Conservation (phyloP, 352 stramenopile species). For the Pythium brachiatum region DNA sequence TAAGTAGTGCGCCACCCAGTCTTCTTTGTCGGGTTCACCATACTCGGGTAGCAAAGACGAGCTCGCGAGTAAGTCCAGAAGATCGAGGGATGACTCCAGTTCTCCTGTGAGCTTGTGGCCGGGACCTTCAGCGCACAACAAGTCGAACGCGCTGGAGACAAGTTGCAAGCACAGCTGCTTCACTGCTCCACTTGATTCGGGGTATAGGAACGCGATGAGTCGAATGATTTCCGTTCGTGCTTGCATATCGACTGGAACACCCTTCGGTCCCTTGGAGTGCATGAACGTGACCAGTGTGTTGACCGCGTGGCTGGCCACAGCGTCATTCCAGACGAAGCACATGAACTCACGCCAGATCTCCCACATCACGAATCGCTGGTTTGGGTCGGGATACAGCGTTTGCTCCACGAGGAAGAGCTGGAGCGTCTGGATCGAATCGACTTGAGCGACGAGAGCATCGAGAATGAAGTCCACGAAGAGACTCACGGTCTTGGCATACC, state of each 20-base stretch:
- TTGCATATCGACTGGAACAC: slow-evolving; percentile 25
- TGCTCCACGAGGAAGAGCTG: slow-evolving; percentile 55
- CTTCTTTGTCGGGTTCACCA: slow-evolving; percentile 40
- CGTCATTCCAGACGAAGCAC: slow-evolving; percentile 50
- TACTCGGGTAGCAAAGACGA: slow-evolving; percentile 47
- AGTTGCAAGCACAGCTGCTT: slow-evolving; percentile 47
- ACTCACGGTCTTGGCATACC: slow-evolving; percentile 5
- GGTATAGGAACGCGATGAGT: slow-evolving; percentile 47
- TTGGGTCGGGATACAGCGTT: slow-evolving; percentile 41
- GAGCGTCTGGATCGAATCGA: slow-evolving; percentile 31
- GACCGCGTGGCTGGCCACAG: slow-evolving; percentile 27
- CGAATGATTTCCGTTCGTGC: slow-evolving; percentile 38
- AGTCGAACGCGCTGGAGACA: slow-evolving; percentile 41
- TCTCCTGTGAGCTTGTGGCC: slow-evolving; percentile 39
- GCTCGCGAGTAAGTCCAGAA: slow-evolving; percentile 43
- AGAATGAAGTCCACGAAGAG: slow-evolving; percentile 49
- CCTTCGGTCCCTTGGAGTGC: slow-evolving; percentile 25
- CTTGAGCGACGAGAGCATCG: slow-evolving; percentile 22
- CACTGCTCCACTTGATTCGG: slow-evolving; percentile 32
- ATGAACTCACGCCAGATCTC: slow-evolving; percentile 58
- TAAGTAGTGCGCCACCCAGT: slow-evolving; percentile 61
- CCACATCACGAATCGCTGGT: slow-evolving; percentile 44
- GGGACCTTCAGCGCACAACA: slow-evolving; percentile 54
- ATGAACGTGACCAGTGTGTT: slow-evolving; percentile 36
- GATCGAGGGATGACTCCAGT: slow-evolving; percentile 37